Conservation (phyloP, 306 rosid genomes). For the Fragaria nilgerrensis region DNA sequence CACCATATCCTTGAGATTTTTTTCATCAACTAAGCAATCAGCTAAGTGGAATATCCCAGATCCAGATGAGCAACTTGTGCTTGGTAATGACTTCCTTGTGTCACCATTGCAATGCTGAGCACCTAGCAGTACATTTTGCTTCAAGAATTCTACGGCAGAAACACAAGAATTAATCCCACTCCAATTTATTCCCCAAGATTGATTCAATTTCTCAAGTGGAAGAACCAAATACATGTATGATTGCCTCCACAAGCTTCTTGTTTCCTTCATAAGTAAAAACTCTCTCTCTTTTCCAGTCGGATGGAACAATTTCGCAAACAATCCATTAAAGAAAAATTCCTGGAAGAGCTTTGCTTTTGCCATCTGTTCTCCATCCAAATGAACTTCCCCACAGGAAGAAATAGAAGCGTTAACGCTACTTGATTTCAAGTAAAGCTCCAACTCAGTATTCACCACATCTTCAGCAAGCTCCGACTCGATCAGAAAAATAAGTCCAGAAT, state of each 20-base stretch:
- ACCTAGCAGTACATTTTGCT: constrained; percentile 32
- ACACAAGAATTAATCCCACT: constrained; percentile 60
- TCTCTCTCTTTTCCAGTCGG: constrained; percentile 35
- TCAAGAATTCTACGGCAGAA: constrained; percentile 54
- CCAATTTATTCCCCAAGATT: constrained; percentile 64
- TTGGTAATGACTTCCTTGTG: constrained; percentile 22
- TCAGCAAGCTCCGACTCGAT: constrained; percentile 73
- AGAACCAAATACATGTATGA: constrained; percentile 67
- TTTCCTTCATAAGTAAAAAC: constrained; percentile 57
- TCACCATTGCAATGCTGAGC: constrained; percentile 29
- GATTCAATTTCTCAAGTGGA: constrained; percentile 49
- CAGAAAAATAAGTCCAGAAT: constrained; percentile 69
- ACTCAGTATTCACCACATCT: constrained; percentile 70
- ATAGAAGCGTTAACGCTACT: constrained; percentile 68
- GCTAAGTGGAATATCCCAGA: constrained; percentile 50
- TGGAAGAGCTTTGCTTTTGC: constrained; percentile 75
- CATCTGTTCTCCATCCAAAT: constrained; percentile 68
- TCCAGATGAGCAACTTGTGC: constrained; percentile 27
- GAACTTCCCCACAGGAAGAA: constrained; percentile 63
- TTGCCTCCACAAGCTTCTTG: constrained; percentile 51
- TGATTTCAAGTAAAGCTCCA: constrained; percentile 61
- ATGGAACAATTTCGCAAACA: constrained; percentile 64
- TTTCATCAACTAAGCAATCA: constrained; percentile 40
- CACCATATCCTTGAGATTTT: constrained; percentile 41
- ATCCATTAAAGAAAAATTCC: constrained; percentile 76